These are phyloP conservation scores for Aureobasidium sp. DNA, from an alignment of 2,329 filamentous ascomycete species.

Conservation along the genomic window DNA sequence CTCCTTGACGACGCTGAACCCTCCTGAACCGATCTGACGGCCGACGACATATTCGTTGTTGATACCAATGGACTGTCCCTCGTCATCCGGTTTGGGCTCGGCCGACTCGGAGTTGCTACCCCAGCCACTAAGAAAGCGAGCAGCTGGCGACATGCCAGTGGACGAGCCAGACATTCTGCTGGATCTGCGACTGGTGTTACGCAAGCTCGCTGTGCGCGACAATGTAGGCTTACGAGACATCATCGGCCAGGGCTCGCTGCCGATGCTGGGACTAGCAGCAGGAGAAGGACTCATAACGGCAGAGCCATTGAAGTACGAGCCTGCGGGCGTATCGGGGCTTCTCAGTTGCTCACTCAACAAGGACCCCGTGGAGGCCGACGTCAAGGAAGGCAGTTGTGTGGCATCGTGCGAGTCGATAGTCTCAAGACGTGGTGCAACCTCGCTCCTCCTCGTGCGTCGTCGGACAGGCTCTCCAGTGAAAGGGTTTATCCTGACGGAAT, in stretches of 20 bases:
- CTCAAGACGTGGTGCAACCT: slow-evolving; percentile 15
- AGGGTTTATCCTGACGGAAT: slow-evolving; percentile 16
- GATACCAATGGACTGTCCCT: slow-evolving; percentile 59
- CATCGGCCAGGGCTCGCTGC: slow-evolving; percentile 19
- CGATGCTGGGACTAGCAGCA: slow-evolving; percentile 29
- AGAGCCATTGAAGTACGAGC: background rate
- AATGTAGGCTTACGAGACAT: slow-evolving; percentile 23
- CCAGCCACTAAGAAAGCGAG: slow-evolving; percentile 52
- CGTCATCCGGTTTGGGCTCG: slow-evolving; percentile 52
- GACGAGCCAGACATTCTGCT: slow-evolving; percentile 46
- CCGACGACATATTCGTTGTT: slow-evolving; percentile 58
- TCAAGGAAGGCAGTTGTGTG: slow-evolving; percentile 31
- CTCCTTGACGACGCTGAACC: slow-evolving; percentile 62
- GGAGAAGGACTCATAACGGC: slow-evolving; percentile 33
- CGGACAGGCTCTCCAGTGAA: slow-evolving; percentile 18
- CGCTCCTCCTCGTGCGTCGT: slow-evolving; percentile 16
- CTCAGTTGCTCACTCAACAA: slow-evolving; percentile 32
- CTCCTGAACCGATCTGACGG: slow-evolving; percentile 58
- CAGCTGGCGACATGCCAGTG: slow-evolving; percentile 47
- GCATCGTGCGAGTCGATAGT: slow-evolving; percentile 16
- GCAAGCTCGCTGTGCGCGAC: slow-evolving; percentile 24
- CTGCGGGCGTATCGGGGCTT: background rate
- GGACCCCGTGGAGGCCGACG: slow-evolving; percentile 37
- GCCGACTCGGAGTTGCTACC: slow-evolving; percentile 32
- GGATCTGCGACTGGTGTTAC: slow-evolving; percentile 35